These are phyloP conservation scores for Tilletiaria anomala DNA, from an alignment of 1,284 basidiomycete species.

Conservation along the genomic window DNA sequence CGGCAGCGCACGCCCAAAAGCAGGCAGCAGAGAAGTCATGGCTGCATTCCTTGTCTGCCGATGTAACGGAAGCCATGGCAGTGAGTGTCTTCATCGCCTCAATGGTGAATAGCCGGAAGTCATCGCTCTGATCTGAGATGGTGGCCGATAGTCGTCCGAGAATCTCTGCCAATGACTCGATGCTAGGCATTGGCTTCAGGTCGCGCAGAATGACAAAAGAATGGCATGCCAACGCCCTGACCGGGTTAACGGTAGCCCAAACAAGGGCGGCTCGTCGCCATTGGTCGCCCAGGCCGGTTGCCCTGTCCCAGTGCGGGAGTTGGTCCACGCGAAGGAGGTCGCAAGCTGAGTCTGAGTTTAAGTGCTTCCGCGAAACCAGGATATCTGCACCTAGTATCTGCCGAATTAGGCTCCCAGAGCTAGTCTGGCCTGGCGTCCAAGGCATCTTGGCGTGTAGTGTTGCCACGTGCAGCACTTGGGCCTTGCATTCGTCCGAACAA, in stretches of 20 bases:
- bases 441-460: background rate
- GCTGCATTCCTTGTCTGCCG: constrained; percentile 47
- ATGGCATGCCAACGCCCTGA: constrained; percentile 69
- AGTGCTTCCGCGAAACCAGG: too few relatives aligned
- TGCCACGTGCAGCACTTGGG: background rate
- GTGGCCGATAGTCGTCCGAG: constrained; percentile 73
- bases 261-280: constrained; percentile 68
- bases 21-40: constrained; percentile 57
- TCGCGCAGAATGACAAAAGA: constrained; percentile 82
- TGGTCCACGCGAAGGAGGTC: background rate
- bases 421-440: background rate
- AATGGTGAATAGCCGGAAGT: constrained; percentile 65
- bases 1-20: constrained; percentile 74
- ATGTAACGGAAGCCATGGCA: constrained; percentile 48
- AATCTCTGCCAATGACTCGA: constrained; percentile 61
- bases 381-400: background rate
- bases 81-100: constrained; percentile 70
- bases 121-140: constrained; percentile 55
- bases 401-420: background rate
- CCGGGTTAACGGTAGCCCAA: constrained; percentile 77
- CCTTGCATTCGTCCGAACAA: background rate
- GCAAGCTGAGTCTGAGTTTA: too few relatives aligned
- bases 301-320: background rate
- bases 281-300: constrained; percentile 53
- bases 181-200: constrained; percentile 58